Percentiles rank a stretch among this genome's conserved stretches.
Evolutionary conservation across 768 basidiomycete species (phyloP).

Genomic region (Asterophora parasitica): DNA sequence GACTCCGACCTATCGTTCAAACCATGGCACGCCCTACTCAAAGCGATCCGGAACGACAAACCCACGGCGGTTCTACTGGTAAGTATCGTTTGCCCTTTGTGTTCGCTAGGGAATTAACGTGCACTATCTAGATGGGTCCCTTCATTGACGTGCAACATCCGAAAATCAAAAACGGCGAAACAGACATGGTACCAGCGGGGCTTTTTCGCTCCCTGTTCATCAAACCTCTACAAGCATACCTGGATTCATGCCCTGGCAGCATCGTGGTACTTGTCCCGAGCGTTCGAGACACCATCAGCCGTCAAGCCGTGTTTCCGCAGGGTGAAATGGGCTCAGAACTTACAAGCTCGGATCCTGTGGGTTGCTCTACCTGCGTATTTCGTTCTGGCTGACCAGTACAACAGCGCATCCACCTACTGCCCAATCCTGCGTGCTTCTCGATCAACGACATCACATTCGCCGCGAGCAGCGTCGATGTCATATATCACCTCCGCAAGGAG

Average conservation of each 20-base stretch:
- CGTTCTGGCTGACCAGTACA: background rate
- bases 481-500: slow-evolving; percentile 87
- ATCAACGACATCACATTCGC: slow-evolving; percentile 81
- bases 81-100: slow-evolving; percentile 2
- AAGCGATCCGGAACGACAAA: slow-evolving; percentile 54
- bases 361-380: slow-evolving; percentile 16
- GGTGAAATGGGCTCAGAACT: slow-evolving; percentile 45
- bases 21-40: slow-evolving; percentile 61
- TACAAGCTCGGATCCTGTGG: slow-evolving; percentile 46
- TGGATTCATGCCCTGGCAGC: slow-evolving; percentile 61
- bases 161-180: slow-evolving; percentile 68
- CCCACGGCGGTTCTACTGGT: slow-evolving; percentile 83
- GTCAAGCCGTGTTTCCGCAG: slow-evolving; percentile 86
- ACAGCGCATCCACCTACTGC: slow-evolving; percentile 73
- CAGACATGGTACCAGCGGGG: slow-evolving; percentile 55
- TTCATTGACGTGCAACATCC: slow-evolving; percentile 82
- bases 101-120: background rate
- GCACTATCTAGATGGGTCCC: slow-evolving; percentile 68
- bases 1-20: slow-evolving; percentile 75
- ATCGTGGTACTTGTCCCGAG: slow-evolving; percentile 79
- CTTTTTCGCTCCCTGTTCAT: slow-evolving; percentile 69
- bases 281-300: slow-evolving; percentile 72
- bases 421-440: slow-evolving; percentile 85
- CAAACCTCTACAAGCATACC: slow-evolving; percentile 48
- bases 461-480: slow-evolving; percentile 76